A percentile compares a stretch with the other conserved stretches of the same genome.
These are phyloP conservation scores for Phytophthora litchii DNA, from an alignment of 352 stramenopile genomes.

Conservation along the genomic window DNA sequence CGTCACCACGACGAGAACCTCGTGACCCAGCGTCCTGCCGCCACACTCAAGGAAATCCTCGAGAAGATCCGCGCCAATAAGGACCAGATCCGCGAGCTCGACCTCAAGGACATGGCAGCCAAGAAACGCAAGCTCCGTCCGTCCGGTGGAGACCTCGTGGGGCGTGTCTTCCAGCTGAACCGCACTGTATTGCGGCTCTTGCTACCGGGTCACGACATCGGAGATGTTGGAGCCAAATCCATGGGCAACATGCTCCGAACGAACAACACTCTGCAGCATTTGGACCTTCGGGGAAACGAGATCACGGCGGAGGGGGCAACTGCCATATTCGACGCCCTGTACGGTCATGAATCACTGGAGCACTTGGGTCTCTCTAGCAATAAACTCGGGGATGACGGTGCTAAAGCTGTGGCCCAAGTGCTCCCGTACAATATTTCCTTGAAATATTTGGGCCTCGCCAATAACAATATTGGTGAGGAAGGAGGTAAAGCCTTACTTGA, in stretches of 20 bases:
- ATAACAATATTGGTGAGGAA: constrained; percentile 51
- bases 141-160: constrained; percentile 48
- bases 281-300: constrained; percentile 58
- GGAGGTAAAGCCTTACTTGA: constrained; percentile 51
- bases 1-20: constrained; percentile 39
- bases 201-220: constrained; percentile 61
- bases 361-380: constrained; percentile 55
- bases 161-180: constrained; percentile 59
- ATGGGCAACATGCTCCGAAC: constrained; percentile 60
- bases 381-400: constrained; percentile 49
- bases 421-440: constrained; percentile 59
- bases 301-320: constrained; percentile 42
- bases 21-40: constrained; percentile 41
- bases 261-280: constrained; percentile 55
- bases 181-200: constrained; percentile 48
- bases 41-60: constrained; percentile 58
- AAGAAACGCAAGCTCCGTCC: constrained; percentile 48
- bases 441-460: constrained; percentile 52
- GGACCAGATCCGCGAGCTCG: constrained; percentile 56
- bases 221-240: constrained; percentile 44
- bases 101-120: constrained; percentile 60
- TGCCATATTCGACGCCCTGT: constrained; percentile 45
- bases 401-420: constrained; percentile 48
- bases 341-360: constrained; percentile 54
- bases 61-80: constrained; percentile 63